Evolutionary conservation across 2,329 filamentous ascomycete species (phyloP).

Genomic region (Alternaria postmessia): DNA sequence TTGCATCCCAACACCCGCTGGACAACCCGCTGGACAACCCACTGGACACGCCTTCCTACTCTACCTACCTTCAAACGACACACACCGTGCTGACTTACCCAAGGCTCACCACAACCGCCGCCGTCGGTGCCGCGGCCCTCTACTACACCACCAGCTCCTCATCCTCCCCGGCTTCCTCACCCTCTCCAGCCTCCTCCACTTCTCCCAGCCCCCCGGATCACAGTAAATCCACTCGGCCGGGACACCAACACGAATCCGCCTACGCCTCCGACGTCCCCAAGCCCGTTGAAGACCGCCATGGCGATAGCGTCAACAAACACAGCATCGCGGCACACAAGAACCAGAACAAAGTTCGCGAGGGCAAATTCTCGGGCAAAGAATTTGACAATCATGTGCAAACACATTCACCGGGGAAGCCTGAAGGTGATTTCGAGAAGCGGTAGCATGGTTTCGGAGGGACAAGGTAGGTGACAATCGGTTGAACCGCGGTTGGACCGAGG

Average conservation of each 20-base stretch:
- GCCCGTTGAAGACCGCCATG: constrained; percentile 37
- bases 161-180: not conserved
- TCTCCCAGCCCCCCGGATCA: constrained; percentile 1
- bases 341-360: constrained; percentile 30
- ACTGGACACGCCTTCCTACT: not conserved
- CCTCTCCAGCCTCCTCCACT: not conserved
- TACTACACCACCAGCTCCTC: constrained; percentile 25
- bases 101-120: constrained; percentile 30
- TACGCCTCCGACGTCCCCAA: constrained; percentile 32
- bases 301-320: constrained; percentile 35
- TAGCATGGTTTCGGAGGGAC: not conserved
- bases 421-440: constrained; percentile 35
- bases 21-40: not conserved
- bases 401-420: constrained; percentile 28
- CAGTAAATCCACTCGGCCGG: constrained; percentile 3
- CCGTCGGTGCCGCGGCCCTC: constrained; percentile 21
- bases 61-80: not conserved
- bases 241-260: constrained; percentile 17
- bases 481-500: not conserved
- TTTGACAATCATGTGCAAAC: constrained; percentile 38
- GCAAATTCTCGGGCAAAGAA: constrained; percentile 34
- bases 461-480: not conserved
- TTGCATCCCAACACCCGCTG: not conserved
- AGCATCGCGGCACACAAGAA: constrained; percentile 38
- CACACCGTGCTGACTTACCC: constrained; percentile 6